Evolutionary conservation across 2,329 filamentous ascomycete genomes (phyloP), one percentile per base, ranked within the genome.

Genomic region (Aciculosporium take): DNA sequence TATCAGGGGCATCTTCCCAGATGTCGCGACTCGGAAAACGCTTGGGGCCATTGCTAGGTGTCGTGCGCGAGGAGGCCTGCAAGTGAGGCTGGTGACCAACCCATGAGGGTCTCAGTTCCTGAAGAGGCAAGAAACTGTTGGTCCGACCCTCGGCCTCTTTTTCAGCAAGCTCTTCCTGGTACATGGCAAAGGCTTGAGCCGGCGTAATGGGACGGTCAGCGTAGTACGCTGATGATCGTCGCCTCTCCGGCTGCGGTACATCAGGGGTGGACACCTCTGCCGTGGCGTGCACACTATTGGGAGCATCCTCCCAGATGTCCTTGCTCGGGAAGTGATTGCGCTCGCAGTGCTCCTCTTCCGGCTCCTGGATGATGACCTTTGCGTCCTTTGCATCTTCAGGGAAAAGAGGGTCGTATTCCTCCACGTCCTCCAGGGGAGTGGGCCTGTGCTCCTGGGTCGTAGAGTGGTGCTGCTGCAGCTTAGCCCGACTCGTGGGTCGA

Each of bases 301-400:
- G 91, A 0, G 86, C 81, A 58, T 98, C 93, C 64, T 98, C 91
- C 91, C 91, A 98, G 31, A 96, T 76, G 57, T 98, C 91, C 58
- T 88, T 83, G 59, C 88, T 95, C 1, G 91, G 91, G 61, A 98
- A 98, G 46, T 73, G 62, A 45, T 81, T 81, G 48, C 76, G 74
- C 46, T 71, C 65, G 48, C 76, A 69, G 48, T 70, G 69, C 39
- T 68, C 64, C 20, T 57, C 56, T 32, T 58, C 56, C 36, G 55
- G 42, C 30, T 63, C 53, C 29, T 46, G 37, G 12, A 43, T 34
- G 8, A 36, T 27, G 21, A 40, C 43, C 7, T 58, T 56, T 15
- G 63, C 57, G 40, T 71, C 65, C 42, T 76, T 73, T 3, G 73
- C 71, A 13, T 88, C 83, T 43, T 91, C 87, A 0, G 84, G 80